Conservation (phyloP, 2,329 filamentous ascomycete species). For the Calycina herbarum region DNA sequence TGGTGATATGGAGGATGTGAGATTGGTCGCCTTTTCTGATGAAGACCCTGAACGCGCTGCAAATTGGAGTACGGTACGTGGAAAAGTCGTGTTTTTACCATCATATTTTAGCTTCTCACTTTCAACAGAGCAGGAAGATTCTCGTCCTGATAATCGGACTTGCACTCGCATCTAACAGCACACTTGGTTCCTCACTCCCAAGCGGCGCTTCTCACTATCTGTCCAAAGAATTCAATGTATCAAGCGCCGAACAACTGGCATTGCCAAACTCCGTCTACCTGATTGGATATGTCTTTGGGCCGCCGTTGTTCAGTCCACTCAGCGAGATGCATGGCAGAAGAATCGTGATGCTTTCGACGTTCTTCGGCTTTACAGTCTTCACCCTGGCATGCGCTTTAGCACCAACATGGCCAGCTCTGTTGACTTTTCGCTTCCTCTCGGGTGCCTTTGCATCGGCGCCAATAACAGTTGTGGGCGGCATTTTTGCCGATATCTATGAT, state of each 20-base stretch:
- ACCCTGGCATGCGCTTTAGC: conserved; percentile 57
- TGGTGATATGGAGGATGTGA: not conserved
- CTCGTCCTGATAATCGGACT: conserved; percentile 1
- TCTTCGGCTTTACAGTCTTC: conserved; percentile 59
- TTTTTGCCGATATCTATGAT: conserved; percentile 57
- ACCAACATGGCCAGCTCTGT: conserved; percentile 55
- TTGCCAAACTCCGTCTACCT: conserved; percentile 57
- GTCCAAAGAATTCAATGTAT: not conserved
- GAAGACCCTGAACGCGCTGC: not conserved
- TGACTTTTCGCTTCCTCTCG: conserved; percentile 65
- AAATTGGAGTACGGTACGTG: conserved; percentile 6
- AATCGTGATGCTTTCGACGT: conserved; percentile 55
- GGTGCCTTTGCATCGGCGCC: conserved; percentile 54
- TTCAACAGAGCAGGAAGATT: not conserved
- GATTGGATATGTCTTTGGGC: conserved; percentile 59
- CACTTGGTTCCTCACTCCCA: conserved; percentile 1
- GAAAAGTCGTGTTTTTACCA: not conserved
- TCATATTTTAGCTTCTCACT: not conserved
- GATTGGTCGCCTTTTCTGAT: conserved; percentile 1
- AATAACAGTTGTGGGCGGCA: conserved; percentile 19
- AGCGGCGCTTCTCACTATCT: conserved; percentile 1
- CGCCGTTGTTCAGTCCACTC: conserved; percentile 66
- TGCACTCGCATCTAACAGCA: not conserved
- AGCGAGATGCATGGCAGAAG: conserved; percentile 62
- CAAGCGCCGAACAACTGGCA: not conserved